Evolutionary conservation across 2,329 filamentous ascomycete species (phyloP), one percentile per base, ranked within the genome.

Genomic region (Magnaporthiopsis rhizophila): DNA sequence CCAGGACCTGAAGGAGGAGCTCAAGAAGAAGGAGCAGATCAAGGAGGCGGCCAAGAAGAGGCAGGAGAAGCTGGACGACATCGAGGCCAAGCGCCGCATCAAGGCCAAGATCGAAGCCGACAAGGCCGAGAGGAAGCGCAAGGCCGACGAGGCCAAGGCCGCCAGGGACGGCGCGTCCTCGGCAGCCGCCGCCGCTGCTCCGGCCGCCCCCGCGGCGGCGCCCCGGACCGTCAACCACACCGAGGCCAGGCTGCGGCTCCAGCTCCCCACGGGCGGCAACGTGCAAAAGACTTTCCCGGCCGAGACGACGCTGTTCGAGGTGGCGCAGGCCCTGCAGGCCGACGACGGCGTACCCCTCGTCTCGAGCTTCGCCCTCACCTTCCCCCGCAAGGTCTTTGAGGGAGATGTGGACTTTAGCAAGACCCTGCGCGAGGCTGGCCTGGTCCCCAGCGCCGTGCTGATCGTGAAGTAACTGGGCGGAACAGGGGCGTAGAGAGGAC

Each of bases 91-190:
- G 81, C 91, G 89, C 76, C 86, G 90, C 50, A 94, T 97, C 75
- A 89, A 92, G 78, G 93, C 92, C 65, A 93, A 93, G 82, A 97
- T 99, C 68, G 93, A 95, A 70, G 93, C 90, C 18, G 93, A 98
- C 79, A 97, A 96, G 81, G 90, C 91, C 70, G 92, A 94, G 71
- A 87, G 95, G 64, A 88, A 90, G 68, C 83, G 89, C 68, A 96
- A 95, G 75, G 89, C 91, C 3, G 95, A 97, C 72, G 82, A 86
- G 65, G 90, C 92, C 70, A 96, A 94, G 78, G 93, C 93, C 0
- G 86, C 86, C 64, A 85, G 94, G n/a, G 91, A 92, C 69, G 93
- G 94, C n/a, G 81, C 85, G 64, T 78, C 80, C 21, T 74, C 79
- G 30, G 65, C 72, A 7, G 66, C 74, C 0, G 72, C 81, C 32